Conservation (phyloP, 139 green algal species). For the Chlamydomonas schloesseri region DNA sequence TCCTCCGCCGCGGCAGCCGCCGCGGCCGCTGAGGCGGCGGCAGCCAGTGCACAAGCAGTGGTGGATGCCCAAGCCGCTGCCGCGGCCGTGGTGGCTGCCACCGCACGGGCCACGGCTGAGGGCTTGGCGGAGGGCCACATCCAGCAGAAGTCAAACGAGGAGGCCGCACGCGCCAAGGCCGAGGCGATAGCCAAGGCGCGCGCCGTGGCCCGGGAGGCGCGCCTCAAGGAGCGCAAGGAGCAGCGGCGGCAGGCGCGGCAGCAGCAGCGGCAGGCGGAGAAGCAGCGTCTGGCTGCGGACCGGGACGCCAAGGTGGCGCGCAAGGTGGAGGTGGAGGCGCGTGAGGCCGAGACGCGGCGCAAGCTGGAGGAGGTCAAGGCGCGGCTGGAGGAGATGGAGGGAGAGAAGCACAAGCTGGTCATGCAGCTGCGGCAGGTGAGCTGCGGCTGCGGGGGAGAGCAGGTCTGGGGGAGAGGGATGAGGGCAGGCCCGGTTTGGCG, state of each 20-base stretch:
- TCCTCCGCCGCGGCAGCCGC: background rate
- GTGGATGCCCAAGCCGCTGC: too few species aligned
- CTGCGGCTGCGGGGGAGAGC: too few species aligned
- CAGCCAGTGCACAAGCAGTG: background rate
- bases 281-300: background rate
- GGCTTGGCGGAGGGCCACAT: too few species aligned
- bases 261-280: background rate
- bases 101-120: too few species aligned
- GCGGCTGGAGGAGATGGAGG: constrained; percentile 25
- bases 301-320: background rate
- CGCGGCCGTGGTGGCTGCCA: too few species aligned
- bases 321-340: background rate
- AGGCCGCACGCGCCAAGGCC: background rate
- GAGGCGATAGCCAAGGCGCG: background rate
- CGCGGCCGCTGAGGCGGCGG: background rate
- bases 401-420: constrained; percentile 33
- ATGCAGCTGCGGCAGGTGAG: constrained; percentile 34
- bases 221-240: background rate
- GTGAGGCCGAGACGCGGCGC: background rate
- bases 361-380: background rate
- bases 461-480: too few species aligned
- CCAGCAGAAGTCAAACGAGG: background rate
- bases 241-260: background rate
- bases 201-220: background rate
- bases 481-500: too few species aligned